Evolutionary conservation across 75 land plant genomes (phyloP).

Genomic region (Selaginella tamariscina): DNA sequence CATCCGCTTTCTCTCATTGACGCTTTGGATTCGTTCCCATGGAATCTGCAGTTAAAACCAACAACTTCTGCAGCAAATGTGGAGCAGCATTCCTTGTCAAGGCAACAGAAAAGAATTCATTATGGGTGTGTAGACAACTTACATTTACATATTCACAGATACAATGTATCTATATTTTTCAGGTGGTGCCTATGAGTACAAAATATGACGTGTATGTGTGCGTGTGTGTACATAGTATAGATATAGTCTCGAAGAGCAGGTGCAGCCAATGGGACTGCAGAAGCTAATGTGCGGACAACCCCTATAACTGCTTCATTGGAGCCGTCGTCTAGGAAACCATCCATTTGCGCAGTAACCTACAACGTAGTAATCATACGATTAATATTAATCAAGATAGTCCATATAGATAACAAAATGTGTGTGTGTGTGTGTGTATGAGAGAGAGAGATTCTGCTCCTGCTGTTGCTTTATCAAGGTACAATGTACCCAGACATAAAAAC

Average conservation of each 20-base stretch:
- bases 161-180: no score
- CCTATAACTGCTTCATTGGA: slow-evolving; percentile 83
- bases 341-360: slow-evolving; percentile 99
- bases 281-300: slow-evolving; percentile 66
- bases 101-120: background rate
- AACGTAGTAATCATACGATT: no score
- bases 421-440: no score
- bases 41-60: slow-evolving; percentile 37
- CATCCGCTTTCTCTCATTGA: slow-evolving; percentile 67
- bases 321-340: slow-evolving; percentile 95
- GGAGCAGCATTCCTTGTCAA: background rate
- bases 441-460: no score
- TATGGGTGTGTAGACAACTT: background rate
- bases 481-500: no score
- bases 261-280: slow-evolving; percentile 78
- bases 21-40: slow-evolving; percentile 42
- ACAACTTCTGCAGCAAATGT: slow-evolving; percentile 89
- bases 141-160: background rate
- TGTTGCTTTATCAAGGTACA: no score
- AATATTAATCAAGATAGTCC: no score
- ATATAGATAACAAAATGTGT: no score
- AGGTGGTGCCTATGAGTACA: no score
- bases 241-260: slow-evolving; percentile 84
- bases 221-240: no score
- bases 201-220: no score